These are phyloP conservation scores for Rubia peregrina DNA, from an alignment of 305 asterid genomes.

Conservation along the genomic window DNA sequence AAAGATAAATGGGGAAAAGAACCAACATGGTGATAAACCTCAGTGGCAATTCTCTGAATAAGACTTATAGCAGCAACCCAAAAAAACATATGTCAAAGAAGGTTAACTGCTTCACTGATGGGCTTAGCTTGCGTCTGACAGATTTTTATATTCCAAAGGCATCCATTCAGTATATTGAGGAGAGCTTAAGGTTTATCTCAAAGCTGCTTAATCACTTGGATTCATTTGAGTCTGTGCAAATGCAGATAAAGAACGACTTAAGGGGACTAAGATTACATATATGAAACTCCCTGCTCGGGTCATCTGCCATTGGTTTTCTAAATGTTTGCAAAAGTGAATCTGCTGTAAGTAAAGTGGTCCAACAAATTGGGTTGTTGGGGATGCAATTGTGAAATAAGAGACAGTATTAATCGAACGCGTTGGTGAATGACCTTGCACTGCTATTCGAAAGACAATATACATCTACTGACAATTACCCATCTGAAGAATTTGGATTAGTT, in stretches of 20 bases:
- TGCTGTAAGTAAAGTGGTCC: slow-evolving; percentile 81
- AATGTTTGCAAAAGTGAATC: slow-evolving; percentile 90
- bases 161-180: slow-evolving; percentile 40
- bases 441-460: slow-evolving; percentile 63
- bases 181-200: slow-evolving; percentile 39
- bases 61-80: no score
- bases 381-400: slow-evolving; percentile 63
- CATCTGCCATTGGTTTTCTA: slow-evolving; percentile 60
- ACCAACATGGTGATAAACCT: no score
- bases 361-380: slow-evolving; percentile 88
- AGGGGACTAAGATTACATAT: slow-evolving; percentile 55
- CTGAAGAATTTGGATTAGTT: slow-evolving; percentile 73
- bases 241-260: slow-evolving; percentile 57
- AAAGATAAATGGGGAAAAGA: no score
- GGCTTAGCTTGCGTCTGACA: slow-evolving; percentile 69
- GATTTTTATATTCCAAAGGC: slow-evolving; percentile 58
- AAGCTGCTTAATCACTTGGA: slow-evolving; percentile 45
- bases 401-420: slow-evolving; percentile 57
- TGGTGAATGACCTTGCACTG: slow-evolving; percentile 65
- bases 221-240: slow-evolving; percentile 43
- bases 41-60: no score
- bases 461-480: slow-evolving; percentile 45
- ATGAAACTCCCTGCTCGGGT: slow-evolving; percentile 45
- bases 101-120: no score
- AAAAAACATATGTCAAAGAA: no score